A percentile compares a stretch with the other conserved stretches of the same genome.
Evolutionary conservation across 2,329 filamentous ascomycete species (phyloP).

Genomic region (Aspergillaceae sp.): DNA sequence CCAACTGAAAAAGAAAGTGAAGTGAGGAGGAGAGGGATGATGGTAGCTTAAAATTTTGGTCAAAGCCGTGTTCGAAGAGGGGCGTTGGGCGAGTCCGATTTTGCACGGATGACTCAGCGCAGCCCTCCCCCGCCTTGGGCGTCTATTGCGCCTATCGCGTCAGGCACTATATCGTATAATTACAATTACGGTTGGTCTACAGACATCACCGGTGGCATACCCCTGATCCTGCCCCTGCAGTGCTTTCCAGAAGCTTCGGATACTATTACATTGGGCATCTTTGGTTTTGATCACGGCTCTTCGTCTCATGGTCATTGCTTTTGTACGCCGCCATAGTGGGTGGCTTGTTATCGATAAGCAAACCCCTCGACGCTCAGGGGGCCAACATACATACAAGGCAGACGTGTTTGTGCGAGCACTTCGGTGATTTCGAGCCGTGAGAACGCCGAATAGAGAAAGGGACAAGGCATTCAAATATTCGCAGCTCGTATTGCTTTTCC

Average conservation of each 20-base stretch:
- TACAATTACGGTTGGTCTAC: too few relatives aligned
- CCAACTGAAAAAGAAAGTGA: constrained; percentile 12
- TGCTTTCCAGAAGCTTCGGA: too few relatives aligned
- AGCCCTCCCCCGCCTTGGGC: constrained; percentile 10
- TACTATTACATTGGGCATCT: background rate
- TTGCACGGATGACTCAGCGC: constrained; percentile 25
- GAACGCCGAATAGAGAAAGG: too few relatives aligned
- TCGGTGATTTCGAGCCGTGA: background rate
- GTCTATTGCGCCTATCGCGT: constrained; percentile 5
- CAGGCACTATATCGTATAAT: background rate
- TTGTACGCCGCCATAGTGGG: constrained; percentile 4
- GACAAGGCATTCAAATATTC: background rate
- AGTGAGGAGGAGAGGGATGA: constrained; percentile 6
- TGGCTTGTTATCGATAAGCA: constrained; percentile 19
- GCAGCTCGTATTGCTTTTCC: background rate
- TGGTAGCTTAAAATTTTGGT: constrained; percentile 2
- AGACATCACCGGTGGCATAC: too few relatives aligned
- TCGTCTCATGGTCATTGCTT: background rate
- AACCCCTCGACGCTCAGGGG: constrained; percentile 4
- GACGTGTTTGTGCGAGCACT: background rate
- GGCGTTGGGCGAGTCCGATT: constrained; percentile 16
- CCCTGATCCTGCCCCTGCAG: too few relatives aligned
- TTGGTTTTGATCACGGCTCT: background rate
- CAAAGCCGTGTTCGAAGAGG: constrained; percentile 10
- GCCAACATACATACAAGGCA: constrained; percentile 2